Percentiles rank a stretch among this genome's conserved stretches.
These are phyloP conservation scores for Tricholoma sp. DNA, from an alignment of 768 basidiomycete species.

Conservation along the genomic window DNA sequence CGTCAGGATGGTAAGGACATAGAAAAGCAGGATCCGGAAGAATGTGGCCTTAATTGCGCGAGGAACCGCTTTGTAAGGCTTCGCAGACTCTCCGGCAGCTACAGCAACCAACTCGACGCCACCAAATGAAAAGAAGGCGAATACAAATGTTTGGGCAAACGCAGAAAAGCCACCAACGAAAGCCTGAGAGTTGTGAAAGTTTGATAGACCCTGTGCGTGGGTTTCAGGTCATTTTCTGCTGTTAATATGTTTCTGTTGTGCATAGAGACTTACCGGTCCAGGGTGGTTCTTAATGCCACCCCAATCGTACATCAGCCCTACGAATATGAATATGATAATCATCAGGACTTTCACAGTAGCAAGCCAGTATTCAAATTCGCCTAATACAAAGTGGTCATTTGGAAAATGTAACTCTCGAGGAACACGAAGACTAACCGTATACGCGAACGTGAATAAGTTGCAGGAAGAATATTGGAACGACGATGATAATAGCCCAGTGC, in stretches of 20 bases:
- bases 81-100: slow-evolving; percentile 66
- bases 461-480: slow-evolving; percentile 45
- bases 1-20: slow-evolving; percentile 56
- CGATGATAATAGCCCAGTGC: slow-evolving; percentile 54
- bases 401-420: background rate
- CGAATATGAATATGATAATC: slow-evolving; percentile 56
- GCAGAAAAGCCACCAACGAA: slow-evolving; percentile 49
- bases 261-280: slow-evolving; percentile 42
- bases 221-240: background rate
- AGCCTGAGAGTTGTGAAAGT: slow-evolving; percentile 44
- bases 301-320: slow-evolving; percentile 60
- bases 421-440: slow-evolving; percentile 36
- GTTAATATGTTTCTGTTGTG: background rate
- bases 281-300: slow-evolving; percentile 53
- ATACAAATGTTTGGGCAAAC: slow-evolving; percentile 58
- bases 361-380: slow-evolving; percentile 61
- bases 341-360: slow-evolving; percentile 60
- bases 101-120: slow-evolving; percentile 68
- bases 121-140: slow-evolving; percentile 65
- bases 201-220: slow-evolving; percentile 39
- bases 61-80: slow-evolving; percentile 59
- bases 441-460: slow-evolving; percentile 54
- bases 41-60: slow-evolving; percentile 65
- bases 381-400: slow-evolving; percentile 19
- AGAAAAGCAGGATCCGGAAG: slow-evolving; percentile 61